These are phyloP conservation scores for Myriosclerotinia duriaeana DNA, from an alignment of 2,329 filamentous ascomycete species.

Conservation along the genomic window DNA sequence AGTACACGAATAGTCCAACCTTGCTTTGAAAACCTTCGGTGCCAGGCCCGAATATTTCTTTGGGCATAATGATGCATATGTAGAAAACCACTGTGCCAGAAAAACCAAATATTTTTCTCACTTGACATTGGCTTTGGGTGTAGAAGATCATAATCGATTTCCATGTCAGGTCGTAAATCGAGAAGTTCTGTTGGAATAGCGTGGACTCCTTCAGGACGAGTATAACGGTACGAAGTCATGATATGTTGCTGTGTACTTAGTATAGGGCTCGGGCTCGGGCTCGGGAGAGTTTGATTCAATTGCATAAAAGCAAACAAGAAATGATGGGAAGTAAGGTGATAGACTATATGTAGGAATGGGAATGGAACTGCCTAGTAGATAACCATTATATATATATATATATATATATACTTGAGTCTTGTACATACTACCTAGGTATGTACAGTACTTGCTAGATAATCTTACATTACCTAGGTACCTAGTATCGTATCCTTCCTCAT, in stretches of 20 bases:
- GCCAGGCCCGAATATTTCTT: constrained; percentile 54
- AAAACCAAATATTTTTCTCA: constrained; percentile 58
- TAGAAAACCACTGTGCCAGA: constrained; percentile 54
- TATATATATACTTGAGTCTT: too few relatives aligned
- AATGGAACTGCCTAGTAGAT: too few relatives aligned
- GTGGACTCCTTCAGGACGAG: constrained; percentile 45
- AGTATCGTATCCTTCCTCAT: too few relatives aligned
- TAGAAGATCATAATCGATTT: constrained; percentile 47
- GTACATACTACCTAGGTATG: too few relatives aligned
- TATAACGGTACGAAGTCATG: constrained; percentile 35
- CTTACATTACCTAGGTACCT: too few relatives aligned
- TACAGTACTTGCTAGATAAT: too few relatives aligned
- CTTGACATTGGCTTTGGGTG: constrained; percentile 44
- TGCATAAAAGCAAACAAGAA: background rate
- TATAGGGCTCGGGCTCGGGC: too few relatives aligned
- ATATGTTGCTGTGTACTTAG: constrained; percentile 6
- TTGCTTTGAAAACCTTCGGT: constrained; percentile 51
- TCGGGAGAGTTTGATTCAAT: background rate
- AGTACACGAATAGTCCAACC: constrained; percentile 57
- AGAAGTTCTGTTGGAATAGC: constrained; percentile 44
- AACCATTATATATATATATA: too few relatives aligned
- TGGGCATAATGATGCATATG: constrained; percentile 53
- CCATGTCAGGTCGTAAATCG: constrained; percentile 48
- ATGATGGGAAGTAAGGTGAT: too few relatives aligned
- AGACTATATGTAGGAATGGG: too few relatives aligned